phyloP scores from a whole-genome alignment of 495 filamentous ascomycete species.

The Lophiostoma macrostomum region DNA sequence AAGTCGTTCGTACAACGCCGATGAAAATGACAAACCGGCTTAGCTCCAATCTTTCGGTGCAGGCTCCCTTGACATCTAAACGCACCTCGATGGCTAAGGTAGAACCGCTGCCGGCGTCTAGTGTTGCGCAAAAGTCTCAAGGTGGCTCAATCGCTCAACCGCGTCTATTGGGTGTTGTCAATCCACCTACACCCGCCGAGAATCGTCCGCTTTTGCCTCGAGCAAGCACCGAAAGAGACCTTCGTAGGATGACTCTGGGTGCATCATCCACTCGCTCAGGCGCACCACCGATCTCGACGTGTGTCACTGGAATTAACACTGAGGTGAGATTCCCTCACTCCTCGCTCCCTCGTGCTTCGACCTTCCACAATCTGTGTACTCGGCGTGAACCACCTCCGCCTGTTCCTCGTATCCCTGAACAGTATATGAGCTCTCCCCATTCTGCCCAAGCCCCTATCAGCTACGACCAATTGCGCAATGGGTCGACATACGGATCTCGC shows the following conservation, averaged over 20 bases:
- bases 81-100: neutral
- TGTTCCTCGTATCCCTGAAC: slow-evolving; percentile 21
- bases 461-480: too few relatives aligned
- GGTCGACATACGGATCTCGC: too few relatives aligned
- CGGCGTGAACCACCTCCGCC: slow-evolving; percentile 5
- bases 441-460: neutral
- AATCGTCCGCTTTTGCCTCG: neutral
- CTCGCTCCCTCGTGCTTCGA: slow-evolving; percentile 18
- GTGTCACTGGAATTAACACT: neutral
- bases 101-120: neutral
- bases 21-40: slow-evolving; percentile 2
- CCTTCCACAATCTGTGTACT: slow-evolving; percentile 9
- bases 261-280: neutral
- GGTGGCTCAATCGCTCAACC: slow-evolving; percentile 14
- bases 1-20: neutral
- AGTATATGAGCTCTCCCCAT: neutral
- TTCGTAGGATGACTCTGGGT: slow-evolving; percentile 6
- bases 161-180: slow-evolving; percentile 21
- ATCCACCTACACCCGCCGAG: slow-evolving; percentile 13
- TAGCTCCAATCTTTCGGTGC: neutral
- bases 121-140: neutral
- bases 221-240: slow-evolving; percentile 10
- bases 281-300: neutral
- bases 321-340: slow-evolving; percentile 28
- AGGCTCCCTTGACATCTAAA: slow-evolving; percentile 8